These are phyloP conservation scores for Thalassiosira allenii DNA, from an alignment of 352 stramenopile genomes.

Conservation along the genomic window DNA sequence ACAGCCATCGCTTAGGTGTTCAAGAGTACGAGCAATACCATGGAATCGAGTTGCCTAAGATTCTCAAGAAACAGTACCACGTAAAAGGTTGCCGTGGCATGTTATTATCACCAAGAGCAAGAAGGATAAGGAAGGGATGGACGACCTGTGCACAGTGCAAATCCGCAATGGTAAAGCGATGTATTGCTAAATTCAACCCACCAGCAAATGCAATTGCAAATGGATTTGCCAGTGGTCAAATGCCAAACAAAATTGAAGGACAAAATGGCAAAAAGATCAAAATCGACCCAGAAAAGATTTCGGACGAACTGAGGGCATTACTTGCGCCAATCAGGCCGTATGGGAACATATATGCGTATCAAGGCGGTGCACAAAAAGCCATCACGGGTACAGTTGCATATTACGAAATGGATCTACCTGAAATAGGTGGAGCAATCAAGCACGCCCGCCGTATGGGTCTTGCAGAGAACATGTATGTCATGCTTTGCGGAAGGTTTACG, in stretches of 20 bases:
- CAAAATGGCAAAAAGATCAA: too few relatives aligned
- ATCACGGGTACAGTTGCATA: conserved; percentile 13
- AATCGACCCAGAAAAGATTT: too few relatives aligned
- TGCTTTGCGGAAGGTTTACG: conserved; percentile 35
- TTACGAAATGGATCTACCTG: conserved; percentile 9
- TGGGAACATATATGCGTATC: conserved; percentile 38
- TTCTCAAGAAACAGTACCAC: not conserved
- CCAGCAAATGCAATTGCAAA: conserved; percentile 21
- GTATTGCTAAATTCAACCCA: too few relatives aligned
- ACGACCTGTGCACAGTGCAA: not conserved
- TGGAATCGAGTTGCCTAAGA: too few relatives aligned
- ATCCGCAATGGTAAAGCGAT: too few relatives aligned
- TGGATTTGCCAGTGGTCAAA: conserved; percentile 19
- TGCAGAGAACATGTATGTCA: conserved; percentile 1
- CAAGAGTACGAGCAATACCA: too few relatives aligned
- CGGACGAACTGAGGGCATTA: too few relatives aligned
- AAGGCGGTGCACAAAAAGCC: conserved; percentile 17
- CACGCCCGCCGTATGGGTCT: not conserved
- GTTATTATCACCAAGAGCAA: not conserved
- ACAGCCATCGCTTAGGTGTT: too few relatives aligned
- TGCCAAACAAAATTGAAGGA: too few relatives aligned
- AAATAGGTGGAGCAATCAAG: conserved; percentile 16
- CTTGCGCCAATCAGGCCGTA: too few relatives aligned
- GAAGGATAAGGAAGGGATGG: not conserved
- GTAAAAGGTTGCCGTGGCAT: not conserved